Evolutionary conservation across 148 eudicot species (phyloP).

Genomic region (Chenopodium suecicum): DNA sequence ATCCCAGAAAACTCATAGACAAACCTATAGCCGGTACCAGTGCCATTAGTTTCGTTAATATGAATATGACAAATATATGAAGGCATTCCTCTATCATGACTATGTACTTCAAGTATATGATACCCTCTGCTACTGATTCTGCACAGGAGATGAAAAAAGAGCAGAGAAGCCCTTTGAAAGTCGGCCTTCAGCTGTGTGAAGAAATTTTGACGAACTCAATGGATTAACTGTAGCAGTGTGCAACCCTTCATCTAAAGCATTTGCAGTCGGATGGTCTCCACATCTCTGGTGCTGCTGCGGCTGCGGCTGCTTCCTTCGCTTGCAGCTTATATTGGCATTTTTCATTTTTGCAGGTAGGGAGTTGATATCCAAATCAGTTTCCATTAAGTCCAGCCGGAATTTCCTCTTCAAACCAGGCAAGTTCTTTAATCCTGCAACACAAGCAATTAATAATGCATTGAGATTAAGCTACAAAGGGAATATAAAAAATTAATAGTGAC

Average conservation of each 20-base stretch:
- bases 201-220: slow-evolving; percentile 39
- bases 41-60: not conserved
- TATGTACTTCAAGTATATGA: slow-evolving; percentile 8
- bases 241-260: slow-evolving; percentile 27
- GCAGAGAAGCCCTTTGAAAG: slow-evolving; percentile 72
- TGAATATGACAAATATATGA: slow-evolving; percentile 1
- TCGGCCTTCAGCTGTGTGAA: slow-evolving; percentile 63
- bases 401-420: slow-evolving; percentile 84
- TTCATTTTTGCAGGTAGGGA: slow-evolving; percentile 24
- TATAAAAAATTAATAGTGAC: not conserved
- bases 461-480: not conserved
- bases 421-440: slow-evolving; percentile 55
- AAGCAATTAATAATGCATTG: not conserved
- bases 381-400: slow-evolving; percentile 32
- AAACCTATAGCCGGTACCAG: not conserved
- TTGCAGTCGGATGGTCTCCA: slow-evolving; percentile 17
- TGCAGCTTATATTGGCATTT: slow-evolving; percentile 22
- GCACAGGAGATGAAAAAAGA: slow-evolving; percentile 45
- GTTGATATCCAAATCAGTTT: slow-evolving; percentile 28
- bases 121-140: slow-evolving; percentile 16
- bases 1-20: not conserved
- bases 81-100: slow-evolving; percentile 7
- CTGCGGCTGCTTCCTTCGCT: slow-evolving; percentile 44
- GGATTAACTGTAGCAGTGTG: slow-evolving; percentile 30
- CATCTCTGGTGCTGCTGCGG: slow-evolving; percentile 4